phyloP scores from a whole-genome alignment of 2,329 filamentous ascomycete species.

The Cladorrhinum sp. region DNA sequence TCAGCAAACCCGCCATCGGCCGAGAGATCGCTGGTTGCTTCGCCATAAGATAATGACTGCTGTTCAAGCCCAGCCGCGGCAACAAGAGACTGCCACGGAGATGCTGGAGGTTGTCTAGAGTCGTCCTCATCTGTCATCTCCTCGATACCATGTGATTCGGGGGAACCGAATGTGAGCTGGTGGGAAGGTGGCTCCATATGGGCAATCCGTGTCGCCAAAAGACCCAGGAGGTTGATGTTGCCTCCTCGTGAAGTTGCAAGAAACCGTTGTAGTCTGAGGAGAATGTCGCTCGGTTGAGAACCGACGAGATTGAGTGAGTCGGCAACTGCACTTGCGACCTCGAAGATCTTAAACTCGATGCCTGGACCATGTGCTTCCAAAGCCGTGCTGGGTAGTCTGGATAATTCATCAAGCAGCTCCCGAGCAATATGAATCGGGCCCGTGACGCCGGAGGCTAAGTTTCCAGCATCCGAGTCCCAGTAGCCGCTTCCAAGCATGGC shows the following conservation, averaged over 20 bases:
- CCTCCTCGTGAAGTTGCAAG: conserved; percentile 43
- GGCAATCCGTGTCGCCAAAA: conserved; percentile 31
- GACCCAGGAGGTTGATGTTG: conserved; percentile 38
- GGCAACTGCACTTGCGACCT: conserved; percentile 45
- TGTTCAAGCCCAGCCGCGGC: conserved; percentile 15
- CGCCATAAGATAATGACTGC: neutral
- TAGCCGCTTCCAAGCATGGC: conserved; percentile 32
- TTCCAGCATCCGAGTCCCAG: conserved; percentile 13
- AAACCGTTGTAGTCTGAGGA: conserved; percentile 38
- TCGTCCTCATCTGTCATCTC: conserved; percentile 15
- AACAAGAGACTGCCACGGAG: conserved; percentile 16
- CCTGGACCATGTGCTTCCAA: conserved; percentile 49
- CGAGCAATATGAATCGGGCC: conserved; percentile 44
- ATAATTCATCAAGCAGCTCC: conserved; percentile 44
- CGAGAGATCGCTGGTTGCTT: no score
- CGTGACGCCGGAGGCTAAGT: conserved; percentile 28
- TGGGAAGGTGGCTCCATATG: conserved; percentile 18
- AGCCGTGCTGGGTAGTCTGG: conserved; percentile 43
- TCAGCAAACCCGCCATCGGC: neutral
- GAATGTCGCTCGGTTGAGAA: conserved; percentile 35
- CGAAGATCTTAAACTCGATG: conserved; percentile 47
- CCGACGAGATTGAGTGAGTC: conserved; percentile 33
- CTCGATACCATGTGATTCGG: neutral
- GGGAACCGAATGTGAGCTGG: neutral
- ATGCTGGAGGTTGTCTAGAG: neutral